These are phyloP conservation scores for Leucocoprinus leucothites DNA, from an alignment of 768 basidiomycete genomes.

Conservation along the genomic window DNA sequence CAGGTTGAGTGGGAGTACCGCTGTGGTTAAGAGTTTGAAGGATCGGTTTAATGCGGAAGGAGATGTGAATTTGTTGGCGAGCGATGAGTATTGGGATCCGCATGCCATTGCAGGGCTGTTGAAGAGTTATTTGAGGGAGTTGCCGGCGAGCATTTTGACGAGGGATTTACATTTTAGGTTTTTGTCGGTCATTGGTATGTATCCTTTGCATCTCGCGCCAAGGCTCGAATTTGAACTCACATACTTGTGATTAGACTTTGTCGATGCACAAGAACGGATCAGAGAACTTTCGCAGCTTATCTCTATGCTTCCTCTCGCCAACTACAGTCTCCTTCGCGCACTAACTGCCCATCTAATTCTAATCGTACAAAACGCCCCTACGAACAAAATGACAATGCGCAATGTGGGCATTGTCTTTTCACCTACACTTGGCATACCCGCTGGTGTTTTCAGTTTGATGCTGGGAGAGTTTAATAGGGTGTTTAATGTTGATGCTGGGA, in stretches of 20 bases:
- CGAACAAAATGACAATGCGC: constrained; percentile 98
- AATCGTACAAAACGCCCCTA: constrained; percentile 83
- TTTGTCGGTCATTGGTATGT: constrained; percentile 89
- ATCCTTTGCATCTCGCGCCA: constrained; percentile 14
- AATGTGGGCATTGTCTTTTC: constrained; percentile 99
- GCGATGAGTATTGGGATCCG: constrained; percentile 95
- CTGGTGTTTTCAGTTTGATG: constrained; percentile 94
- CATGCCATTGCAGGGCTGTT: constrained; percentile 95
- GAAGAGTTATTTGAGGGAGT: constrained; percentile 89
- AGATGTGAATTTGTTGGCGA: constrained; percentile 85
- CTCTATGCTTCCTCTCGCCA: constrained; percentile 81
- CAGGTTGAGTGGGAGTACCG: constrained; percentile 89
- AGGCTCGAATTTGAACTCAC: no score
- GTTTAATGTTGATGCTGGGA: constrained; percentile 73
- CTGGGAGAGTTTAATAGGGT: constrained; percentile 90
- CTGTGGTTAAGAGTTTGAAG: constrained; percentile 90
- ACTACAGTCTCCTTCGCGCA: constrained; percentile 92
- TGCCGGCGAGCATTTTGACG: constrained; percentile 91
- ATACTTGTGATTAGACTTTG: constrained; percentile 60
- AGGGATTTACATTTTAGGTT: constrained; percentile 89
- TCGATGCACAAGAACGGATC: constrained; percentile 85
- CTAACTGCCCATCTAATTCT: constrained; percentile 93
- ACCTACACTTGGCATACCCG: constrained; percentile 96
- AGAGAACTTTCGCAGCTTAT: constrained; percentile 84
- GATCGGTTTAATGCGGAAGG: constrained; percentile 97